Conservation (phyloP, 2,329 filamentous ascomycete genomes). For the Colletotrichum cuscutae region DNA sequence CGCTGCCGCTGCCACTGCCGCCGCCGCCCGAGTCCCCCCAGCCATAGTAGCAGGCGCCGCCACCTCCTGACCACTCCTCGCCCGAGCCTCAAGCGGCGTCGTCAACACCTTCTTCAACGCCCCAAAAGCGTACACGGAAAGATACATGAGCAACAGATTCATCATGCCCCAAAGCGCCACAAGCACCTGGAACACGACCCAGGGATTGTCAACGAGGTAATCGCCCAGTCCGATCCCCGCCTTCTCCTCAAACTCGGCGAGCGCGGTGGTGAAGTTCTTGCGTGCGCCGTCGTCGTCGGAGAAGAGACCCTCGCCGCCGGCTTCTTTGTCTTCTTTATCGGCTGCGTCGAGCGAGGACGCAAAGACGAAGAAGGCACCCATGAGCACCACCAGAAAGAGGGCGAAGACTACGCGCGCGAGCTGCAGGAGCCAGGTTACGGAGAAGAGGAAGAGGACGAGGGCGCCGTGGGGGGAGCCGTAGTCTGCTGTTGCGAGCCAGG, state of each 20-base stretch:
- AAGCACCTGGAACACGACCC: conserved; percentile 11
- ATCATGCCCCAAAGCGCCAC: neutral
- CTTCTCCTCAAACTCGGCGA: conserved; percentile 13
- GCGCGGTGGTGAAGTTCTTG: conserved; percentile 11
- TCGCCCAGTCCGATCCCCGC: conserved; percentile 5
- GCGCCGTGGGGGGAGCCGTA: conserved; percentile 32
- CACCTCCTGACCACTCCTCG: neutral
- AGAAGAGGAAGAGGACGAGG: conserved; percentile 25
- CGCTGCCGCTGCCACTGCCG: neutral
- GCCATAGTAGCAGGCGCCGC: neutral
- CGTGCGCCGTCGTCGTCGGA: neutral
- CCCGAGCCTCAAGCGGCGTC: conserved; percentile 24
- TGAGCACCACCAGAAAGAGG: conserved; percentile 6
- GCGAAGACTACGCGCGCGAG: conserved; percentile 23
- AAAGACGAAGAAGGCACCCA: conserved; percentile 17
- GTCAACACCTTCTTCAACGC: conserved; percentile 21
- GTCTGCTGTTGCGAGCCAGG: conserved; percentile 27
- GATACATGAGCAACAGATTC: conserved; percentile 14
- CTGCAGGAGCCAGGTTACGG: conserved; percentile 20
- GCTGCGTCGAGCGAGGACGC: conserved; percentile 1
- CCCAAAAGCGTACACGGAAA: conserved; percentile 11
- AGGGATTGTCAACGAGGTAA: neutral
- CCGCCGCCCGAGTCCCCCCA: neutral
- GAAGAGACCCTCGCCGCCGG: neutral
- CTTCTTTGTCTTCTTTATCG: neutral